Percentiles rank a stretch among this genome's conserved stretches.
These are phyloP conservation scores for Aspergillus fumigatiaffinis DNA, from an alignment of 2,329 filamentous ascomycete genomes.

Conservation along the genomic window DNA sequence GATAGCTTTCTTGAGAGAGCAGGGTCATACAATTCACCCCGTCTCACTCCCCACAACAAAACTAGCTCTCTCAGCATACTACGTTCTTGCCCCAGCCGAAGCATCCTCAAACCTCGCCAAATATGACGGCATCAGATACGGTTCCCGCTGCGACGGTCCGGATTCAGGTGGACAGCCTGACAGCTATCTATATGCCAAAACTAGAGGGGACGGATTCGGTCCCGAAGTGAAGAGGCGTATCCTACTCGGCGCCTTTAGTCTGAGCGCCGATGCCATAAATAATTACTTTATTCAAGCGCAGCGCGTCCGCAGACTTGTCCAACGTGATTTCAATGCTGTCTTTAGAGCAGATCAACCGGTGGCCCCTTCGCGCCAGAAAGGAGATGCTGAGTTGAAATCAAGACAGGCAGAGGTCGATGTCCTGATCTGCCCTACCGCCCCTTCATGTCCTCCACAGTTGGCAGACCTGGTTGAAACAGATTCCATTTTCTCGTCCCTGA, in stretches of 20 bases:
- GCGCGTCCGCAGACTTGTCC: slow-evolving; percentile 75
- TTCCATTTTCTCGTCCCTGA: slow-evolving; percentile 49
- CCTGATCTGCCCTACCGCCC: slow-evolving; percentile 81
- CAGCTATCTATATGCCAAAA: slow-evolving; percentile 67
- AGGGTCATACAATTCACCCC: slow-evolving; percentile 69
- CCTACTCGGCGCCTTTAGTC: slow-evolving; percentile 80
- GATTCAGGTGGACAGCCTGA: slow-evolving; percentile 51
- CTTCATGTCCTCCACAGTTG: slow-evolving; percentile 66
- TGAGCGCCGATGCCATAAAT: slow-evolving; percentile 86
- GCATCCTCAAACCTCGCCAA: slow-evolving; percentile 94
- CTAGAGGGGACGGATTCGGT: slow-evolving; percentile 72
- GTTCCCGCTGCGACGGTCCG: slow-evolving; percentile 50
- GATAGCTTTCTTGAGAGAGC: slow-evolving; percentile 55
- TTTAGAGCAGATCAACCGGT: slow-evolving; percentile 71
- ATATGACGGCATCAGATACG: slow-evolving; percentile 95
- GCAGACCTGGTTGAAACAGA: slow-evolving; percentile 46
- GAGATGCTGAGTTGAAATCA: slow-evolving; percentile 3
- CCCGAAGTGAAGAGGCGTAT: slow-evolving; percentile 82
- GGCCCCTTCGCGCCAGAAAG: slow-evolving; percentile 2
- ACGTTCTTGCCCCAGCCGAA: slow-evolving; percentile 90
- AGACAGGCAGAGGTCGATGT: slow-evolving; percentile 62
- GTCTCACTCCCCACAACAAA: slow-evolving; percentile 80
- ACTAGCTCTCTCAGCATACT: slow-evolving; percentile 87
- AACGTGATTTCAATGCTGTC: slow-evolving; percentile 77
- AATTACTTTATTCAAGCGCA: slow-evolving; percentile 98